phyloP scores from a whole-genome alignment of 2,329 filamentous ascomycete genomes.

The Fusarium nygamai region DNA sequence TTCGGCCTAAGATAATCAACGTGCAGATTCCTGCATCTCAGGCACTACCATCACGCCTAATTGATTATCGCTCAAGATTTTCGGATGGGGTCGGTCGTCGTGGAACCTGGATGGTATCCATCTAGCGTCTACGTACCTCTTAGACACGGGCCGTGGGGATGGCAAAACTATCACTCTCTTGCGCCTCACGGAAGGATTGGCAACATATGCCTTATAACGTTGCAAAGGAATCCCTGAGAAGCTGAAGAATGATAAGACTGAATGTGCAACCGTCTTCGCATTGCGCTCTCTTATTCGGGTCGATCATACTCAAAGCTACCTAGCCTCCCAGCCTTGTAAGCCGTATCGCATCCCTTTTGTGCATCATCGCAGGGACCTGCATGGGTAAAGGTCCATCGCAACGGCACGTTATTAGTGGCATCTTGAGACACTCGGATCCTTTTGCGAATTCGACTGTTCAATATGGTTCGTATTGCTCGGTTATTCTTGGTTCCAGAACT shows the following conservation, averaged over 20 bases:
- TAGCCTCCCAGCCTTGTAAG: conserved; percentile 14
- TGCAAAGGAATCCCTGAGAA: background rate
- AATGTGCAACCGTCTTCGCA: conserved; percentile 2
- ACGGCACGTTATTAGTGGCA: conserved; percentile 18
- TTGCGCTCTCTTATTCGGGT: conserved; percentile 30
- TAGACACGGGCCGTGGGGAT: background rate
- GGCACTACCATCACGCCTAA: conserved; percentile 28
- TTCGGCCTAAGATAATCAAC: conserved; percentile 43
- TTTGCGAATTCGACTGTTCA: conserved; percentile 1
- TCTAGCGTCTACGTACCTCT: background rate
- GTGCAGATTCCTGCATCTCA: conserved; percentile 41
- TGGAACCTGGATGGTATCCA: background rate
- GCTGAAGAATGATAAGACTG: conserved; percentile 6
- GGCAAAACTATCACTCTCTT: background rate
- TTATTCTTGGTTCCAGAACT: background rate
- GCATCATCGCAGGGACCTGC: background rate
- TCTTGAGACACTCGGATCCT: background rate
- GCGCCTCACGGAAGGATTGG: background rate
- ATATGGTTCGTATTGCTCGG: background rate
- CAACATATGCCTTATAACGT: background rate
- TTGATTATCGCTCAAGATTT: conserved; percentile 24
- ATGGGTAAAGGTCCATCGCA: conserved; percentile 8
- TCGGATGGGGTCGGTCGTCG: conserved; percentile 9
- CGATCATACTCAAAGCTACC: conserved; percentile 7
- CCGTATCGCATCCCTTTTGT: conserved; percentile 16